Conservation (phyloP, 1,284 basidiomycete genomes). For the Leccinum solheimii region DNA sequence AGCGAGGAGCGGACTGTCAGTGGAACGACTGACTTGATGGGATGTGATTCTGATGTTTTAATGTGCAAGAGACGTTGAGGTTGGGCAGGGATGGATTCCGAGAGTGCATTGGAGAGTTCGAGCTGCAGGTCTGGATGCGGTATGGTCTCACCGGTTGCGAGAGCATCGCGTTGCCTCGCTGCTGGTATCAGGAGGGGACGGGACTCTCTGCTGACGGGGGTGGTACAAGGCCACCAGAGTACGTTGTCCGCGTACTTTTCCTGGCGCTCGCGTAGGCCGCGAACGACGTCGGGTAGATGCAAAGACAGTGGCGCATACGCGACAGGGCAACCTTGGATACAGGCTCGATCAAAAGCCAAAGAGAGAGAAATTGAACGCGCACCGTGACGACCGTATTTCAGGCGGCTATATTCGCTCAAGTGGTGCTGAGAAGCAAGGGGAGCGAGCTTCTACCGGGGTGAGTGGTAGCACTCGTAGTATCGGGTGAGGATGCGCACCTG, state of each 20-base stretch:
- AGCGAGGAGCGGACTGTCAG: slow-evolving; percentile 7
- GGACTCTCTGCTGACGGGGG: not conserved
- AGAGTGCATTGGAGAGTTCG: slow-evolving; percentile 24
- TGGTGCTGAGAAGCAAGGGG: slow-evolving; percentile 80
- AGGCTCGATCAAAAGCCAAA: not conserved
- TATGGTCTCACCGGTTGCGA: slow-evolving; percentile 20
- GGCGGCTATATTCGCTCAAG: slow-evolving; percentile 69
- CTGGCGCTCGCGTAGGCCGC: slow-evolving; percentile 62
- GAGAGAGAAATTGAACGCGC: not conserved
- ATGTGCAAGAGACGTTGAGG: slow-evolving; percentile 28
- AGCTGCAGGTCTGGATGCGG: slow-evolving; percentile 25
- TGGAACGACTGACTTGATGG: slow-evolving; percentile 65
- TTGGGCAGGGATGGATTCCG: slow-evolving; percentile 16
- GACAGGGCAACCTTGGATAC: slow-evolving; percentile 50
- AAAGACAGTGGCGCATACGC: slow-evolving; percentile 72
- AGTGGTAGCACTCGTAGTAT: not conserved
- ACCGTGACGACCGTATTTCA: slow-evolving; percentile 77
- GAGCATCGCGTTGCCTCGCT: slow-evolving; percentile 28
- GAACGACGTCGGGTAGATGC: slow-evolving; percentile 64
- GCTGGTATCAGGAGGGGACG: slow-evolving; percentile 23
- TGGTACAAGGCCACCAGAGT: slow-evolving; percentile 56
- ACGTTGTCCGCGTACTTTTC: slow-evolving; percentile 41
- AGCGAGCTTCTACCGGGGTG: slow-evolving; percentile 44
- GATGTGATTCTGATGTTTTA: slow-evolving; percentile 82
- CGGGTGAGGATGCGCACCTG: slow-evolving; percentile 15